phyloP scores from a whole-genome alignment of 2,329 filamentous ascomycete species.

The Aciculosporium take region DNA sequence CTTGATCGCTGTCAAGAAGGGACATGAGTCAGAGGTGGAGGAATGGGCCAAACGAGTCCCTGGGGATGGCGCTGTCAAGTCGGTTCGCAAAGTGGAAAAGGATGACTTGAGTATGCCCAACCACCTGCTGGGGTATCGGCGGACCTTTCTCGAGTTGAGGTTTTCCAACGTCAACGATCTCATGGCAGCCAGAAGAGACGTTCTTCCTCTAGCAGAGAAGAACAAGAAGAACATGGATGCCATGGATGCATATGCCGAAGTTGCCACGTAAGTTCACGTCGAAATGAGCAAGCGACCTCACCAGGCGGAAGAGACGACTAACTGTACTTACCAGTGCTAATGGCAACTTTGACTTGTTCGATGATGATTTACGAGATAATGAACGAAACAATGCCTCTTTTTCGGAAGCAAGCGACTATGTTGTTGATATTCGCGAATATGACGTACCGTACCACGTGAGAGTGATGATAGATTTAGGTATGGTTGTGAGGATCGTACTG shows the following conservation, averaged over 20 bases:
- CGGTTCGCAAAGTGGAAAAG: constrained; percentile 64
- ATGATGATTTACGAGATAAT: constrained; percentile 74
- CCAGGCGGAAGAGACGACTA: constrained; percentile 5
- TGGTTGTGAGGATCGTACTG: constrained; percentile 10
- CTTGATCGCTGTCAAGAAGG: constrained; percentile 75
- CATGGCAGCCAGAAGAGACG: constrained; percentile 66
- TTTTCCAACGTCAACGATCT: constrained; percentile 84
- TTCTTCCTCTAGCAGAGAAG: constrained; percentile 86
- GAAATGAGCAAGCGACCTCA: no score
- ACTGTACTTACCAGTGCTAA: constrained; percentile 39
- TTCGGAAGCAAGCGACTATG: constrained; percentile 86
- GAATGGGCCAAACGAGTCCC: constrained; percentile 77
- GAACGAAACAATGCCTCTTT: constrained; percentile 61
- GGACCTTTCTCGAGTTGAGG: constrained; percentile 73
- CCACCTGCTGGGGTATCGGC: constrained; percentile 78
- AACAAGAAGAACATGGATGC: constrained; percentile 94
- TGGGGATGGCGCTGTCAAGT: constrained; percentile 70
- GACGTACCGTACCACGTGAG: constrained; percentile 98
- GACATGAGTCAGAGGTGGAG: constrained; percentile 83
- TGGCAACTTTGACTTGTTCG: constrained; percentile 87
- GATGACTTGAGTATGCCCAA: constrained; percentile 94
- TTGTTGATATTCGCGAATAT: constrained; percentile 97
- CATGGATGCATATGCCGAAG: constrained; percentile 97
- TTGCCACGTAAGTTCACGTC: constrained; percentile 63
- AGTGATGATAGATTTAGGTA: constrained; percentile 90